Evolutionary conservation across 1,284 basidiomycete species (phyloP).

Genomic region (Psilocybe mexicana): DNA sequence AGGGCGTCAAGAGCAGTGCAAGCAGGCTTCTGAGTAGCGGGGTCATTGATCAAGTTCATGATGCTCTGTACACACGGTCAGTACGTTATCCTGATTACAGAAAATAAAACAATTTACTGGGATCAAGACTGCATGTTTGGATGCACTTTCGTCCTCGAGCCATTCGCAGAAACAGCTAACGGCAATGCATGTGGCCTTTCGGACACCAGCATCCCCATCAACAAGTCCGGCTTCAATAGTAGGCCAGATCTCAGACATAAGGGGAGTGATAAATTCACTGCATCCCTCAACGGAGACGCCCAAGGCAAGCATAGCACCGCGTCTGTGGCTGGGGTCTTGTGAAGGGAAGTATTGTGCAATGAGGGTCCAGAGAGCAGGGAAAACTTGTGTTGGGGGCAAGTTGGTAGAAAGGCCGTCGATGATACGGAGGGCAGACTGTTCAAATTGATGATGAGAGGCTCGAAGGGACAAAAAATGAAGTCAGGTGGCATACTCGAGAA

Average conservation of each 20-base stretch:
- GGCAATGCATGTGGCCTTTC: constrained; percentile 94
- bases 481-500: constrained; percentile 66
- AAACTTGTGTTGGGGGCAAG: constrained; percentile 94
- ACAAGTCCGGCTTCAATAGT: constrained; percentile 89
- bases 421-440: constrained; percentile 87
- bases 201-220: constrained; percentile 83
- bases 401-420: constrained; percentile 94
- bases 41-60: constrained; percentile 88
- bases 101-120: constrained; percentile 55
- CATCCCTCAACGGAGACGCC: constrained; percentile 98
- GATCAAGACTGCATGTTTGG: constrained; percentile 83
- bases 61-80: constrained; percentile 56
- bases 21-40: constrained; percentile 86
- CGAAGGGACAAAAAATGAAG: constrained; percentile 4
- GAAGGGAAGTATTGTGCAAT: constrained; percentile 85
- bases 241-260: constrained; percentile 94
- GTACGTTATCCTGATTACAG: neutral
- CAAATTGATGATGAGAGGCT: constrained; percentile 12
- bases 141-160: constrained; percentile 92
- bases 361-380: constrained; percentile 86
- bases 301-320: constrained; percentile 94
- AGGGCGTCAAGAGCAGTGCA: constrained; percentile 97
- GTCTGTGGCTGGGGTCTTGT: constrained; percentile 76
- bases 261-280: constrained; percentile 96
- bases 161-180: constrained; percentile 98